phyloP scores from a whole-genome alignment of 345 rosid genomes.

The Corchorus olitorius region DNA sequence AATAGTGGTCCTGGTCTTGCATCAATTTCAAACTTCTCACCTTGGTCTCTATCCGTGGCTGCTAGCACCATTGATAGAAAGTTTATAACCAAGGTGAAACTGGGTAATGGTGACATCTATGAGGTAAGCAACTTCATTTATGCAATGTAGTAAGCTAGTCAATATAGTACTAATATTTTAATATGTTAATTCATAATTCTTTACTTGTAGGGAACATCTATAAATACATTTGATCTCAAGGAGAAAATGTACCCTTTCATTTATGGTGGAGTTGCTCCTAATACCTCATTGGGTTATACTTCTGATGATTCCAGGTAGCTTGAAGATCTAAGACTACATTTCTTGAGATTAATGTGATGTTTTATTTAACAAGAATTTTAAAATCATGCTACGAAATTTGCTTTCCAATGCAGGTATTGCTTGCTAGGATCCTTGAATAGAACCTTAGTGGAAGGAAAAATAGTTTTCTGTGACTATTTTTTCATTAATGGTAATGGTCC shows the following conservation, averaged over 20 bases:
- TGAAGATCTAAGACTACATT: too few species aligned
- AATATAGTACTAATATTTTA: too few species aligned
- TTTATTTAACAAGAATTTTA: too few species aligned
- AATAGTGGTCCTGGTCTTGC: slow-evolving; percentile 55
- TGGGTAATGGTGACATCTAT: slow-evolving; percentile 53
- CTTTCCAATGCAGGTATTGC: neutral
- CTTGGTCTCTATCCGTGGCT: slow-evolving; percentile 81
- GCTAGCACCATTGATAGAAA: slow-evolving; percentile 65
- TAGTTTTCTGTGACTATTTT: neutral
- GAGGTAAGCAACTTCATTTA: too few species aligned
- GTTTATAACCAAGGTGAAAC: slow-evolving; percentile 52
- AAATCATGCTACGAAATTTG: neutral
- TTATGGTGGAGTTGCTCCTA: neutral
- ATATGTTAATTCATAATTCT: neutral
- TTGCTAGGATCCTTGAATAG: neutral
- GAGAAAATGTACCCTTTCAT: slow-evolving; percentile 19
- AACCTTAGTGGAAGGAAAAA: slow-evolving; percentile 6
- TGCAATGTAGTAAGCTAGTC: too few species aligned
- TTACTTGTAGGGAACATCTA: neutral
- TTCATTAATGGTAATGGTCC: neutral
- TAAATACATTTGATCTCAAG: slow-evolving; percentile 16
- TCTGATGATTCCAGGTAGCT: neutral
- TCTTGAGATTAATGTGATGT: neutral
- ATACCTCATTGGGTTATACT: neutral
- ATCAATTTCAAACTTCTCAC: slow-evolving; percentile 66